Base-by-base conservation (phyloP, 2,329 filamentous ascomycete genomes). In the Clonostachys byssicola region DNA sequence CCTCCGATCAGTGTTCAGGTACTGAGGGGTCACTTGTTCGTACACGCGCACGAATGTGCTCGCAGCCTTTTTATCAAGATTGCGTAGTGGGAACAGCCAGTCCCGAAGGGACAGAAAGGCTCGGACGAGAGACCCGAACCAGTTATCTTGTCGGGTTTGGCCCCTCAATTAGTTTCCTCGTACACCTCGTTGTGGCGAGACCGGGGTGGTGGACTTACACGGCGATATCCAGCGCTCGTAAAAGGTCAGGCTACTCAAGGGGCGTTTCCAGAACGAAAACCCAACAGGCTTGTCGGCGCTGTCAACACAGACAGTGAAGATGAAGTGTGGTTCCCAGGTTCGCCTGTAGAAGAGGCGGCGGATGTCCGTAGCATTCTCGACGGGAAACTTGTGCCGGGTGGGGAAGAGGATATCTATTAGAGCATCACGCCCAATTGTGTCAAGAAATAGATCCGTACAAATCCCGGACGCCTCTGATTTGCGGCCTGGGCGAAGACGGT, bases 191-290 rank as follows among this genome's bases (percentile, higher is more conserved):
- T n/a, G n/a, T 40, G n/a, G 8, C 17, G 17, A n/a, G 38, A n/a
- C n/a, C 9, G 23, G 23, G 23, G 23, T 30, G 23, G 23, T 20
- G 34, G 39, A 55, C 62, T 51, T 57, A 66, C 64, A 58, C 12
- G 58, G 52, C 30, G 57, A 57, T 7, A 65, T 47, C 62, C 62
- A 67, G 30, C 59, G 53, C 51, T 63, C 55, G 6, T 46, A 51
- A 34, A 65, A 60, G 5, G 55, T 48, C 6, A 63, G 34, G n/a
- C 56, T 53, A 8, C 47, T 48, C 3, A 36, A 40, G 4, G 64
- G 62, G 18, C 54, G 55, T 48, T 63, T 59, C 62, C 65, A 66
- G 60, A 62, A 69, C 6, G 61, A 49, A 40, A 67, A 64, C 2
- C 54, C 66, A 6, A 61, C 45, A 39, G 36, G 36, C 36, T n/a